Evolutionary conservation across 2,329 filamentous ascomycete genomes (phyloP), one percentile per base, ranked within the genome.

Genomic region (Fusarium sp.): DNA sequence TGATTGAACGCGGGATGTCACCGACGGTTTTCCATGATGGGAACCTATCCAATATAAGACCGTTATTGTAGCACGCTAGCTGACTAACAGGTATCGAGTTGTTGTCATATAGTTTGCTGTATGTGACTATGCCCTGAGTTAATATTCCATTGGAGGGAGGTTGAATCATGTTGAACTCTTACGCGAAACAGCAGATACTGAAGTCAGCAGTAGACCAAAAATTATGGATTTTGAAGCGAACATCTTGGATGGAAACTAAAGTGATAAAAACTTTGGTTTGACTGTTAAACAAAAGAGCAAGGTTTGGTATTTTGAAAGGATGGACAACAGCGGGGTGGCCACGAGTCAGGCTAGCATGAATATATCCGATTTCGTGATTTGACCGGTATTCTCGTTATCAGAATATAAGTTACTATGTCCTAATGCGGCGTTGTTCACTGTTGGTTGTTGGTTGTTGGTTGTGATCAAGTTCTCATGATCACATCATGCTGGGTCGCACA

Each of bases 241-340:
- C 30, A 51, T 51, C 8, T 3, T 34, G 17, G 6, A 20, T 20
- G 17, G 2, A 24, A 24, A 17, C 3, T 14, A n/a, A 34, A 24
- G 8, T 3, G 17, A 12, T 2, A 14, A 20, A 14, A 34, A 0
- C 12, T 18, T 15, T 34, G 5, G 9, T 4, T 2, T 34, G 30
- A 10, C 2, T 20, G 17, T 12, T 18, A 51, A 34, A 34, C 48
- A 24, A 14, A 34, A 6, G 8, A 24, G 30, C 15, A 51, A 34
- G 12, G 11, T 3, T 34, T 34, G 15, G 12, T 18, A 15, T 18
- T 10, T 50, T 6, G 22, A 18, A 18, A 32, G 5, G 5, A 18
- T n/a, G 22, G 11, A 13, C n/a, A n/a, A 30, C 8, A 13, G 28
- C 10, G 11, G 47, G 15, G 28, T 32, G 47, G 15, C 28, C 28